Base-by-base conservation (phyloP, 768 basidiomycete species). In the Suillus paluster region DNA sequence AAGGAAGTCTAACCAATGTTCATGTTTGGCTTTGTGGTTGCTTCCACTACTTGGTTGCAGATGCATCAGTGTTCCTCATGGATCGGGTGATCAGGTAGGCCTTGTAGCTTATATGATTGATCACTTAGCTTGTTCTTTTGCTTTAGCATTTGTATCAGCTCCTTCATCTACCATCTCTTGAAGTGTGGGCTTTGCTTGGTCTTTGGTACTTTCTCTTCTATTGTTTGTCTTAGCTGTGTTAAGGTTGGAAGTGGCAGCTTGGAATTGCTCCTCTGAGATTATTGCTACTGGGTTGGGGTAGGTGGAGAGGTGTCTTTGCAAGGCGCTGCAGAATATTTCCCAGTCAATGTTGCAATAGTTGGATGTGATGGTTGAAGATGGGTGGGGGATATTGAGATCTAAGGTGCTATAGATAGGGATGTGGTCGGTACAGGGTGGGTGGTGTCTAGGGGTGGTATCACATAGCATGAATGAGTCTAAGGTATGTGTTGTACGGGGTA, bases 161-260 rank as follows among this genome's bases (percentile, higher is more conserved):
- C 30, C 19, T 64, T 60, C 10, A 54, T 69, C 74, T 71, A 80
- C 79, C 78, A 80, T 4, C 70, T 45, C 34, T 77, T 78, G 5
- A 61, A 21, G 59, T 69, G 69, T 3, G 69, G 71, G 5, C 57
- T 62, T 5, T 67, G 67, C 38, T 64, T 59, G 0, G 62, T 25
- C 7, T 53, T 33, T 2, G 74, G 76, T 0, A 75, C 70, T 9
- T 60, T 33, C 11, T 62, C 56, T 10, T 64, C 52, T 3, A 76
- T 67, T 0, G 66, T 66, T 0, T 50, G 41, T 17, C 67, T 44
- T 0, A 79, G 46, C 0, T n/a, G 69, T 68, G 1, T 60, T 66
- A 0, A 79, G 53, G 2, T 12, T 6, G 1, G 30, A n/a, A 0
- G 64, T 59, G 0, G 15, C 25, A 0, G 0, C 2, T 9, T 73